These are phyloP conservation scores for Asterella californica DNA, from an alignment of 225 moss, liverwort and hornwort genomes.

Conservation along the genomic window DNA sequence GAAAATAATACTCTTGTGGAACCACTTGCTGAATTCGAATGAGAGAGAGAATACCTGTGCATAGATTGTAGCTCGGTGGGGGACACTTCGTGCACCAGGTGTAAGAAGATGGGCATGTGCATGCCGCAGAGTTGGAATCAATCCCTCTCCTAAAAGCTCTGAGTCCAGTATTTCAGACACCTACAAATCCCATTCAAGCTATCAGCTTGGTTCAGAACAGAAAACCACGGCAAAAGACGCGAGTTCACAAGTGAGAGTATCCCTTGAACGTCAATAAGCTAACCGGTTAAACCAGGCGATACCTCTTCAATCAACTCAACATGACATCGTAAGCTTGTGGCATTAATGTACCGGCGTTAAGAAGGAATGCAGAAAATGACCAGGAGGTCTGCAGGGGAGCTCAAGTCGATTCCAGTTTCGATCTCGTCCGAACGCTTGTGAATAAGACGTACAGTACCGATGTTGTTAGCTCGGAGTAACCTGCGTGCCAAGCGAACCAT, in stretches of 20 bases:
- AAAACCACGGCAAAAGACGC: background rate
- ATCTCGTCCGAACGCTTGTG: conserved; percentile 96
- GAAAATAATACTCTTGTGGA: background rate
- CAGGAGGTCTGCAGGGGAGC: conserved; percentile 74
- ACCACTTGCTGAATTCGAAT: background rate
- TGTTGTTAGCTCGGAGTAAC: conserved; percentile 52
- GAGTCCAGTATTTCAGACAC: conserved; percentile 89
- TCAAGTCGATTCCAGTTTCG: conserved; percentile 85
- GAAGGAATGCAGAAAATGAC: conserved; percentile 55
- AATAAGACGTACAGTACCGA: conserved; percentile 69
- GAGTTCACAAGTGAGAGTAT: background rate
- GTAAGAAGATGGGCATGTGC: conserved; percentile 72
- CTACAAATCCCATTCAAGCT: conserved; percentile 27
- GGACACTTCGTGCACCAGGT: conserved; percentile 64
- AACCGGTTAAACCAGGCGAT: background rate
- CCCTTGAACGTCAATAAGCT: background rate
- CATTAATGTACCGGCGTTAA: conserved; percentile 20
- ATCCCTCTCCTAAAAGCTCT: conserved; percentile 86
- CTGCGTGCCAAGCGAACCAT: conserved; percentile 81
- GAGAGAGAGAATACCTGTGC: conserved; percentile 49
- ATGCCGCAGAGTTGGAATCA: conserved; percentile 84
- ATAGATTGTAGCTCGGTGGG: conserved; percentile 67
- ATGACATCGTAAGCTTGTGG: background rate
- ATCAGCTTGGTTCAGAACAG: background rate
- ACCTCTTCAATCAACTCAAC: background rate